Percentiles rank a stretch among this genome's conserved stretches.
Evolutionary conservation across 768 basidiomycete genomes (phyloP).

Genomic region (Rhizopogon salebrosus): DNA sequence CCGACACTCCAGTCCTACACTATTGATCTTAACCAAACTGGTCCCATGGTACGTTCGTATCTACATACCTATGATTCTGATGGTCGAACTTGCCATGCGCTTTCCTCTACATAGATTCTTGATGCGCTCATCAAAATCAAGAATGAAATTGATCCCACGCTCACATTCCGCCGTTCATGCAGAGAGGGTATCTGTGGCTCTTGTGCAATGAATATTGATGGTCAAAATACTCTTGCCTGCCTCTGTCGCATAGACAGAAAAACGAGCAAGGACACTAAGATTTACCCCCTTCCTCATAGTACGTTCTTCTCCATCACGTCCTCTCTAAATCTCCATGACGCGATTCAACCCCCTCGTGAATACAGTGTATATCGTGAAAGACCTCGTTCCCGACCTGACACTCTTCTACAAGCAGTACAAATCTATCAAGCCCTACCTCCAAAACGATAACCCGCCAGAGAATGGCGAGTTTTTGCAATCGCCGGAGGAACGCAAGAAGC

Average conservation of each 20-base stretch:
- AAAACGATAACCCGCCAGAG: slow-evolving; percentile 88
- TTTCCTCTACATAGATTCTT: slow-evolving; percentile 45
- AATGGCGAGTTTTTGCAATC: slow-evolving; percentile 87
- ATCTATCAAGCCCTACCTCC: slow-evolving; percentile 93
- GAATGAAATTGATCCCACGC: slow-evolving; percentile 94
- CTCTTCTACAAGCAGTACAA: slow-evolving; percentile 99
- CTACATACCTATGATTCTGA: no score
- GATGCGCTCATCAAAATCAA: slow-evolving; percentile 98
- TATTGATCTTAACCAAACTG: slow-evolving; percentile 89
- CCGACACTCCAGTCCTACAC: slow-evolving; percentile 87
- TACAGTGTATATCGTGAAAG: slow-evolving; percentile 97
- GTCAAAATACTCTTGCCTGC: slow-evolving; percentile 96
- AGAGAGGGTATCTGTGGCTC: slow-evolving; percentile 96
- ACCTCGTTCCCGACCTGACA: slow-evolving; percentile 89
- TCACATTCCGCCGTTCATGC: slow-evolving; percentile 93
- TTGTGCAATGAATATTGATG: slow-evolving; percentile 99
- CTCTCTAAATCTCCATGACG: no score
- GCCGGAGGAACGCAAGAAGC: slow-evolving; percentile 86
- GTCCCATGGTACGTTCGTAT: slow-evolving; percentile 71
- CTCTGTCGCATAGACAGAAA: slow-evolving; percentile 90
- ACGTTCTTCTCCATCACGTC: slow-evolving; percentile 24
- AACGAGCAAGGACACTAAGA: slow-evolving; percentile 68
- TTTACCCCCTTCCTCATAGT: slow-evolving; percentile 98
- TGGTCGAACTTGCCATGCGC: no score
- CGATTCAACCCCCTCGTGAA: neutral